Evolutionary conservation across 2,329 filamentous ascomycete species (phyloP).

Genomic region (Alternaria consortialis): DNA sequence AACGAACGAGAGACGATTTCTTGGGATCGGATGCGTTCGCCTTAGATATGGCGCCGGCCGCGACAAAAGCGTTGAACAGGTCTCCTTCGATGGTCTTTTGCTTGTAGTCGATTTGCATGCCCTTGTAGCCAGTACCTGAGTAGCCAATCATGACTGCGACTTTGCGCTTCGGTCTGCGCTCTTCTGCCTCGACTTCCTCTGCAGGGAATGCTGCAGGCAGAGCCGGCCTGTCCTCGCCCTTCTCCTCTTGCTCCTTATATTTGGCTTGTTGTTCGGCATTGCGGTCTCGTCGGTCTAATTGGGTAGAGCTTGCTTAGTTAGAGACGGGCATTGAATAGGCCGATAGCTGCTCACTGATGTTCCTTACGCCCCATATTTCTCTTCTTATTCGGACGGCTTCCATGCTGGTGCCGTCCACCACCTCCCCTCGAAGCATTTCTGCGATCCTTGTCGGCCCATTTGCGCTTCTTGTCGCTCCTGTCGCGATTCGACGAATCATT

Average conservation of each 20-base stretch:
- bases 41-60: conserved; percentile 92
- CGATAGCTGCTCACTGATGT: conserved; percentile 64
- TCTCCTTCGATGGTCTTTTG: conserved; percentile 97
- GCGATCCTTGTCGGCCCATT: conserved; percentile 39
- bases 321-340: conserved; percentile 28
- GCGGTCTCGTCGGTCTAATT: conserved; percentile 59
- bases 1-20: conserved; percentile 92
- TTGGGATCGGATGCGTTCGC: conserved; percentile 96
- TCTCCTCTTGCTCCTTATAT: conserved; percentile 49
- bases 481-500: conserved; percentile 32
- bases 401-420: conserved; percentile 47
- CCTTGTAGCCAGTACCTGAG: conserved; percentile 94
- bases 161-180: conserved; percentile 91
- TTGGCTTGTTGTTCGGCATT: conserved; percentile 53
- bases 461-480: conserved; percentile 46
- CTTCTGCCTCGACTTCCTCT: conserved; percentile 88
- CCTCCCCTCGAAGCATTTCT: conserved; percentile 41
- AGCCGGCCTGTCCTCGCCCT: conserved; percentile 54
- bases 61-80: conserved; percentile 89
- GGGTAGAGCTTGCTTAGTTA: conserved; percentile 57
- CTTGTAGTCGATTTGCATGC: conserved; percentile 82
- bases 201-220: conserved; percentile 70
- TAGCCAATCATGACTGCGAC: conserved; percentile 96
- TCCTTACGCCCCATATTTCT: conserved; percentile 72
- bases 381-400: conserved; percentile 64